phyloP scores from a whole-genome alignment of 257 asterid genomes.

The Catharanthus roseus region DNA sequence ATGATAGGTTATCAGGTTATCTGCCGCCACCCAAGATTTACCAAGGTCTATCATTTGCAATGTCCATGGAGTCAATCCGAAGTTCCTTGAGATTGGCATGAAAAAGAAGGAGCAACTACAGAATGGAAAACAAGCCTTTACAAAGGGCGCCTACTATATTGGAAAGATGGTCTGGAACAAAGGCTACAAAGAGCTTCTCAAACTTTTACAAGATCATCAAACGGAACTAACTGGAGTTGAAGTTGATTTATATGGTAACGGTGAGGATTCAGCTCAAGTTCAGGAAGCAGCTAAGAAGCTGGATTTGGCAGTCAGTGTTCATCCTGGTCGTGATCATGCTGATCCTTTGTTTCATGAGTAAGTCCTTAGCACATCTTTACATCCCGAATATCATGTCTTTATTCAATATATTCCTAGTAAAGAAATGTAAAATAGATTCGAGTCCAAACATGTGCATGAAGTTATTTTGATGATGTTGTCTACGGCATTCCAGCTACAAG shows the following conservation, averaged over 20 bases:
- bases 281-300: conserved; percentile 61
- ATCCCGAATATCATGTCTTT: background rate
- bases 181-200: conserved; percentile 89
- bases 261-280: conserved; percentile 83
- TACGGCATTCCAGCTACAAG: conserved; percentile 54
- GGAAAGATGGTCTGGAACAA: conserved; percentile 98
- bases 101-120: conserved; percentile 58
- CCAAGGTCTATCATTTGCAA: conserved; percentile 90
- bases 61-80: conserved; percentile 95
- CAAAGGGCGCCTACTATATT: conserved; percentile 85
- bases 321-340: conserved; percentile 95
- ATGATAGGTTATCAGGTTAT: conserved; percentile 85
- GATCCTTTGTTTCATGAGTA: conserved; percentile 91
- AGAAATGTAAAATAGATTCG: background rate
- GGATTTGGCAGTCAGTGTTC: conserved; percentile 59
- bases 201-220: conserved; percentile 70
- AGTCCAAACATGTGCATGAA: too few species aligned
- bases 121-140: conserved; percentile 48
- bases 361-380: conserved; percentile 23
- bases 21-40: conserved; percentile 98
- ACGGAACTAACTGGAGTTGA: conserved; percentile 64
- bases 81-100: conserved; percentile 79
- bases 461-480: background rate
- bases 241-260: conserved; percentile 86
- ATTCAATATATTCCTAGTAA: background rate